These are phyloP conservation scores for Fusarium incarnatum DNA, from an alignment of 2,329 filamentous ascomycete genomes.

Conservation along the genomic window DNA sequence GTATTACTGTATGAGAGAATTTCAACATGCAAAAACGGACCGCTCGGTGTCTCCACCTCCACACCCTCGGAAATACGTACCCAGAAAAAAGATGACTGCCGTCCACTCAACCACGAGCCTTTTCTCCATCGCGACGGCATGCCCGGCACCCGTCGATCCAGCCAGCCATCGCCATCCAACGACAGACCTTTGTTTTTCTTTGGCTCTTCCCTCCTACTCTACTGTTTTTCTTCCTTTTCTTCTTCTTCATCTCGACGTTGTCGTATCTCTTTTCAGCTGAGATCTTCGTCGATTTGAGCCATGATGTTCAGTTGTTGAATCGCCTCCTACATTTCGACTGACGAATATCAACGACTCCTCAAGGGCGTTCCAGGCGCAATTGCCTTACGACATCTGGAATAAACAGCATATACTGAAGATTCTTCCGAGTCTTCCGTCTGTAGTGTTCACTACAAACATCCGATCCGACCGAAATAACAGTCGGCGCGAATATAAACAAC, in stretches of 20 bases:
- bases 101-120: slow-evolving; percentile 42
- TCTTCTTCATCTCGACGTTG: slow-evolving; percentile 28
- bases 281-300: slow-evolving; percentile 40
- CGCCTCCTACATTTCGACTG: slow-evolving; percentile 16
- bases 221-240: slow-evolving; percentile 1
- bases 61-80: slow-evolving; percentile 41
- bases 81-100: slow-evolving; percentile 36
- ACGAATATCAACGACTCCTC: slow-evolving; percentile 10
- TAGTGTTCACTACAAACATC: background rate
- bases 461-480: slow-evolving; percentile 15
- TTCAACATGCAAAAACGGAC: slow-evolving; percentile 39
- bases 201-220: slow-evolving; percentile 20
- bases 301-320: slow-evolving; percentile 31
- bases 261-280: slow-evolving; percentile 28
- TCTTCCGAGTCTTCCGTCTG: background rate
- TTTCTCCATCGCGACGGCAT: slow-evolving; percentile 45
- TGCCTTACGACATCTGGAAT: slow-evolving; percentile 7
- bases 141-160: slow-evolving; percentile 37
- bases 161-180: slow-evolving; percentile 31
- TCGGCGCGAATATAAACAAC: slow-evolving; percentile 23
- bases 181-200: slow-evolving; percentile 23
- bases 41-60: slow-evolving; percentile 47
- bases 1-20: slow-evolving; percentile 46
- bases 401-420: slow-evolving; percentile 9
- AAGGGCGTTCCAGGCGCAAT: slow-evolving; percentile 11